Evolutionary conservation across 2,329 filamentous ascomycete species (phyloP).

Genomic region (Cylindrodendrum hubeiense): DNA sequence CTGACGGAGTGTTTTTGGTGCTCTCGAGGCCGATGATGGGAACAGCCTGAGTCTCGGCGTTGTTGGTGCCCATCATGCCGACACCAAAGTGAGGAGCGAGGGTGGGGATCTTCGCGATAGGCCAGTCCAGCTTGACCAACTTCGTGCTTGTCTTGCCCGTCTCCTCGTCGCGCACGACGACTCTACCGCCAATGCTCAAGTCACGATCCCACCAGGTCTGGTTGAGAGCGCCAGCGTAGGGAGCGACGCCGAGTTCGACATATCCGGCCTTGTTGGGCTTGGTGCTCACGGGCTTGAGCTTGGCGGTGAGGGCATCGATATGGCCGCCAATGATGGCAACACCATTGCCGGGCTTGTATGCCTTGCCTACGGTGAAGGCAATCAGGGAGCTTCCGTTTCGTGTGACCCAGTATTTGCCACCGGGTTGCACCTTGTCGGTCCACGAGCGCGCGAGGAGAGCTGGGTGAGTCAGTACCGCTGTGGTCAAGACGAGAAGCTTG

Average conservation of each 20-base stretch:
- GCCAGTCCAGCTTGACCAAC: slow-evolving; percentile 93
- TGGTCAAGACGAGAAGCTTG: not conserved
- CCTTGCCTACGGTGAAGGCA: slow-evolving; percentile 84
- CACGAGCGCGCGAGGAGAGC: slow-evolving; percentile 84
- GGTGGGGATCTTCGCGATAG: slow-evolving; percentile 91
- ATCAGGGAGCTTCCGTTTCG: slow-evolving; percentile 90
- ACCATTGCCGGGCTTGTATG: slow-evolving; percentile 87
- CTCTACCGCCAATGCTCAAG: slow-evolving; percentile 88
- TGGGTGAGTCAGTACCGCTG: slow-evolving; percentile 48
- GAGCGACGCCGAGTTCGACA: slow-evolving; percentile 89
- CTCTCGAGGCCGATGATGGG: slow-evolving; percentile 93
- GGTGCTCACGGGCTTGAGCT: slow-evolving; percentile 90
- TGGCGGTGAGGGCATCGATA: slow-evolving; percentile 91
- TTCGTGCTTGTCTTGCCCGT: slow-evolving; percentile 83
- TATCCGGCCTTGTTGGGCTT: slow-evolving; percentile 89
- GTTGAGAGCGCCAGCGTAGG: slow-evolving; percentile 90
- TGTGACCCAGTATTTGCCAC: slow-evolving; percentile 90
- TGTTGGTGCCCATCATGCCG: slow-evolving; percentile 75
- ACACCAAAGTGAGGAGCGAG: slow-evolving; percentile 94
- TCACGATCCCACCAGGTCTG: slow-evolving; percentile 98
- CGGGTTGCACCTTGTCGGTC: slow-evolving; percentile 76
- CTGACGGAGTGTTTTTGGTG: slow-evolving; percentile 55
- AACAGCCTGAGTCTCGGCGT: slow-evolving; percentile 92
- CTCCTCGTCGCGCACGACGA: slow-evolving; percentile 80
- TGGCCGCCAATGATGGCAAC: slow-evolving; percentile 91